Evolutionary conservation across 345 rosid species (phyloP), one percentile per base, ranked within the genome.

Genomic region (Geranium rotundifolium): DNA sequence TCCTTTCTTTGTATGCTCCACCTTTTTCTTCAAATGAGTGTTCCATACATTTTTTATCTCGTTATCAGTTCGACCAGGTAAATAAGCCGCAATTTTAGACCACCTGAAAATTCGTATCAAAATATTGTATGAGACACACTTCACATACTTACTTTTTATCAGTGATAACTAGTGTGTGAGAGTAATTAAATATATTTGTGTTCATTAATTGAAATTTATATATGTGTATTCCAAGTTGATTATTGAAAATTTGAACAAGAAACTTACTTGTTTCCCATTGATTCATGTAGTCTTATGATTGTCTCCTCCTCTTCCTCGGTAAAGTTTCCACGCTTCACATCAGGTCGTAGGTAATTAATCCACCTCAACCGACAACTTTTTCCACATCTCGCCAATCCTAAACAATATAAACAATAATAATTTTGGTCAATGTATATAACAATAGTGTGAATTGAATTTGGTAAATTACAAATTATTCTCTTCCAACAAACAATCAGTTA

Each of bases 31-130:
- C 65, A 92, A 72, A 69, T 84, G 84, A 7, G 93, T 92, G 61
- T 92, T 87, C 96, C 95, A 89, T 16, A 87, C 87, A 63, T 92
- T 92, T 72, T 92, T 92, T 17, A 92, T 87, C 76, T 92, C 98
- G 63, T 92, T 89, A 54, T 92, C 98, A 20, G 98, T 92, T 76
- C 98, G 72, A 67, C 97, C 97, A 0, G 95, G 84, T 29, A 92
- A 69, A 54, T 78, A 66, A 17, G 98, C 77, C 29, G 98, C 97
- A 34, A 92, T 92, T 73, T 80, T 83, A 0, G 98, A 87, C 98
- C 98, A 89, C 82, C 98, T 92, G 70, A 71, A 54, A 60, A 60
- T 29, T 54, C 65, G 16, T 39, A 18, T 64, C 14, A 63, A 61
- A 29, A 1, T 17, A 37, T 20, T 46, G 57, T 5, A n/a, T 17